Evolutionary conservation across 805 yeast genomes (phyloP), one percentile per base, ranked within the genome.

Genomic region (Saccharomycopsis selenospora): DNA sequence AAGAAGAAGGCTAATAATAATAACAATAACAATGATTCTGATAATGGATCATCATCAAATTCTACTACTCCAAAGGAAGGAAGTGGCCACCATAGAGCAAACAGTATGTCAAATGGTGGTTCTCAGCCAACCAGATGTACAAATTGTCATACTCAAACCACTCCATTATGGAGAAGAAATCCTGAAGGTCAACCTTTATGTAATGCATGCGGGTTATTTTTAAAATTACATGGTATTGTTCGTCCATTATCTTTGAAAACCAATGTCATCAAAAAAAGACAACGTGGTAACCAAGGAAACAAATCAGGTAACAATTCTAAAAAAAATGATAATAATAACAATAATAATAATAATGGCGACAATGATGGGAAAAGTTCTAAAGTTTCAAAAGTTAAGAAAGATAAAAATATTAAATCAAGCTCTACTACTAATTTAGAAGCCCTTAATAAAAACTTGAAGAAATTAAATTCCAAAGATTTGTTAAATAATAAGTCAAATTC

Each of bases 131-230:
- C 69, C 2, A 69, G 68, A 41, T 91, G 98, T 65, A 81, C 91
- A 14, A 91, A 91, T 66, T 91, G 99, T 65, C 82, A 84, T 59
- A 91, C 99, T 0, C 79, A 76, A 54, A 89, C 95, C 14, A 91
- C 99, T 0, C 99, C 99, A 1, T 65, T 91, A 14, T 91, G 99
- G 99, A 72, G 99, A 57, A 73, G 97, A 44, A 87, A 88, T 58
- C 89, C 95, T 0, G 86, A 85, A 51, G 97, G 97, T 1, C 83
- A 86, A 59, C 95, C 96, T 0, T 69, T 91, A 51, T 91, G 98
- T 67, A 91, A 91, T 64, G 98, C 99, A 0, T 91, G 99, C 69
- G 99, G 98, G 0, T 69, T 91, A 52, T 91, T 91, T 58, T 74
- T 86, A 59, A 91, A 91, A 64, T 70, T 91, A 22, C 98, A 91